Conservation (phyloP, 179 eudicot genomes). For the Corrigiola litoralis region DNA sequence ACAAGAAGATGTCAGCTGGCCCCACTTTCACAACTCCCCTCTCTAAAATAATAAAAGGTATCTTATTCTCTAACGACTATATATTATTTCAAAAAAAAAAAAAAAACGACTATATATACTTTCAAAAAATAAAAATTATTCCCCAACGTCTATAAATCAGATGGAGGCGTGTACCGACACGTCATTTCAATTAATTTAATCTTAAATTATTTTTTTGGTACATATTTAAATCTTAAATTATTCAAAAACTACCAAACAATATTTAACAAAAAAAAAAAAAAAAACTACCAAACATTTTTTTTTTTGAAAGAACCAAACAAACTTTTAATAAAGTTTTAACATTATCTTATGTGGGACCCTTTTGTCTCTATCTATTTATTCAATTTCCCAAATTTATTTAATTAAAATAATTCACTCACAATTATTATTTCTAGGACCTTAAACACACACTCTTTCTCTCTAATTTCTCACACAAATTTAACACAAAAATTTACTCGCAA, state of each 20-base stretch:
- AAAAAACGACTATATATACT: neutral
- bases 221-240: neutral
- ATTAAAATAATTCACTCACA: too few relatives aligned
- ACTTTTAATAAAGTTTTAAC: neutral
- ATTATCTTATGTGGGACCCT: neutral
- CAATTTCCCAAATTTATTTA: neutral
- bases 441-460: conserved; percentile 17
- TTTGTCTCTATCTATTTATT: neutral
- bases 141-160: conserved; percentile 22
- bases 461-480: conserved; percentile 11
- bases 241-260: neutral
- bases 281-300: too few relatives aligned
- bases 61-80: conserved; percentile 4
- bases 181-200: conserved; percentile 5
- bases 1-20: too few relatives aligned
- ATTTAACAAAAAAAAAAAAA: too few relatives aligned
- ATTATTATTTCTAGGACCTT: conserved; percentile 23
- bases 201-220: neutral
- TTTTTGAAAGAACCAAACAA: too few relatives aligned
- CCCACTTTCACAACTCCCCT: neutral
- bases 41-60: neutral
- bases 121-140: neutral
- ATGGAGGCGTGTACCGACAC: neutral
- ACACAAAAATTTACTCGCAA: conserved; percentile 1
- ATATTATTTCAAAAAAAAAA: neutral